Conservation (phyloP, 495 filamentous ascomycete genomes). For the Aspergillus egyptiacus region DNA sequence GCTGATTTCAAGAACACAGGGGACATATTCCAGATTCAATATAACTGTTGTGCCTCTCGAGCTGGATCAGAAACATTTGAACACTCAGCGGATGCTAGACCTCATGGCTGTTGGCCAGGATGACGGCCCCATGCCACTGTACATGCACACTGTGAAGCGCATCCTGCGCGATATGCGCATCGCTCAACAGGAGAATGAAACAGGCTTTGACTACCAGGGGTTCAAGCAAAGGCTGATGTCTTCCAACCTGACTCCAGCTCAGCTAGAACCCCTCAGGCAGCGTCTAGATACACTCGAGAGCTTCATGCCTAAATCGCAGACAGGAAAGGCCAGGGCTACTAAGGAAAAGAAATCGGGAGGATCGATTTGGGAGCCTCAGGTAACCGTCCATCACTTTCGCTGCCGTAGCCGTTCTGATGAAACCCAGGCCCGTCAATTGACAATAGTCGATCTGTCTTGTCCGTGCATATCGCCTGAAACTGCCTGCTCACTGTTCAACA, state of each 20-base stretch:
- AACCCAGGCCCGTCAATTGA: slow-evolving; percentile 41
- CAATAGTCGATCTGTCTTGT: slow-evolving; percentile 70
- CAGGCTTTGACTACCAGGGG: slow-evolving; percentile 46
- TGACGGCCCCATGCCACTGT: slow-evolving; percentile 45
- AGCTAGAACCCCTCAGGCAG: slow-evolving; percentile 48
- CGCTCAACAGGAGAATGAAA: slow-evolving; percentile 29
- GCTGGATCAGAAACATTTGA: slow-evolving; percentile 54
- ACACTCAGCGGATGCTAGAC: slow-evolving; percentile 57
- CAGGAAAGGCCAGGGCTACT: too few species aligned
- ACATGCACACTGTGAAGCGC: slow-evolving; percentile 51
- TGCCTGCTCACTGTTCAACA: slow-evolving; percentile 65
- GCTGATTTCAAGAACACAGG: too few species aligned
- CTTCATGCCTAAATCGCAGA: slow-evolving; percentile 50
- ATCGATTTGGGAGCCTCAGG: too few species aligned
- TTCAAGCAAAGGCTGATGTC: slow-evolving; percentile 40
- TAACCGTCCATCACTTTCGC: too few species aligned
- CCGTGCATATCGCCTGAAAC: slow-evolving; percentile 61
- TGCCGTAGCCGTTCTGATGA: too few species aligned
- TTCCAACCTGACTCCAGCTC: slow-evolving; percentile 35
- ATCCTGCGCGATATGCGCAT: slow-evolving; percentile 58
- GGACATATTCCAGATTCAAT: slow-evolving; percentile 27
- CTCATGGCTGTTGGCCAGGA: slow-evolving; percentile 58
- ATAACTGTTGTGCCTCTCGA: slow-evolving; percentile 48
- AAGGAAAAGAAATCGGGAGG: too few species aligned
- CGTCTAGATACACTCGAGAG: slow-evolving; percentile 52